These are phyloP conservation scores for Ophiostoma ulmi DNA, from an alignment of 2,329 filamentous ascomycete species.

Conservation along the genomic window DNA sequence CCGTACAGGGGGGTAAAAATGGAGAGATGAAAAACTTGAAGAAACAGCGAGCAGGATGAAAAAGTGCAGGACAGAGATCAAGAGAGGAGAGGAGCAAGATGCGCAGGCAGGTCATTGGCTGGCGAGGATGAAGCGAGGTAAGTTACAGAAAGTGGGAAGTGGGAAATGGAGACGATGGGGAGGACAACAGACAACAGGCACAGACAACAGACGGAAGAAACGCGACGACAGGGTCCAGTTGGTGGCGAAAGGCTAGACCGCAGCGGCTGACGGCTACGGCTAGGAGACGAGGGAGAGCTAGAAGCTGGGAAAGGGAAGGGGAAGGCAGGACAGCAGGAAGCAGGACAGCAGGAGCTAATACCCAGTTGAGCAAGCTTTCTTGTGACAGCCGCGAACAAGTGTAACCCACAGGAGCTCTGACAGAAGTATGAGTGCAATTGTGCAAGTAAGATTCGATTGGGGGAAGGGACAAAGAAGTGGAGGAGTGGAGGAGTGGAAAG, in stretches of 20 bases:
- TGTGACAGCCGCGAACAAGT: slow-evolving; percentile 6
- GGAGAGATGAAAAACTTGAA: neutral
- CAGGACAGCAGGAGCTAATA: neutral
- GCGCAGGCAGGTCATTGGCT: neutral
- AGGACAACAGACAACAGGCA: neutral
- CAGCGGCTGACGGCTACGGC: neutral
- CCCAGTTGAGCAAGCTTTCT: neutral
- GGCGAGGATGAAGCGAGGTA: neutral
- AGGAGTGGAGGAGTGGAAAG: neutral
- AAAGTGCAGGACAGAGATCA: neutral
- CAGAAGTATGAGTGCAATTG: neutral
- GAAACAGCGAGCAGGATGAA: neutral
- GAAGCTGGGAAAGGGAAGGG: neutral
- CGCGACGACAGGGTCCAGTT: neutral
- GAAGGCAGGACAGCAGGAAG: neutral
- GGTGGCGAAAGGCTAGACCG: neutral
- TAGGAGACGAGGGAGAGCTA: neutral
- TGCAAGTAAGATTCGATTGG: neutral
- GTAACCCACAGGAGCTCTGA: slow-evolving; percentile 2
- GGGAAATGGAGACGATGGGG: neutral
- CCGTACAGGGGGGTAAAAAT: neutral
- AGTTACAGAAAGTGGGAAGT: slow-evolving; percentile 4
- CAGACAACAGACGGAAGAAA: neutral
- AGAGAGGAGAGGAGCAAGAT: neutral
- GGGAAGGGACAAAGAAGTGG: neutral